Base-by-base conservation (phyloP, 805 yeast species). In the Torulaspora gathmanii region DNA sequence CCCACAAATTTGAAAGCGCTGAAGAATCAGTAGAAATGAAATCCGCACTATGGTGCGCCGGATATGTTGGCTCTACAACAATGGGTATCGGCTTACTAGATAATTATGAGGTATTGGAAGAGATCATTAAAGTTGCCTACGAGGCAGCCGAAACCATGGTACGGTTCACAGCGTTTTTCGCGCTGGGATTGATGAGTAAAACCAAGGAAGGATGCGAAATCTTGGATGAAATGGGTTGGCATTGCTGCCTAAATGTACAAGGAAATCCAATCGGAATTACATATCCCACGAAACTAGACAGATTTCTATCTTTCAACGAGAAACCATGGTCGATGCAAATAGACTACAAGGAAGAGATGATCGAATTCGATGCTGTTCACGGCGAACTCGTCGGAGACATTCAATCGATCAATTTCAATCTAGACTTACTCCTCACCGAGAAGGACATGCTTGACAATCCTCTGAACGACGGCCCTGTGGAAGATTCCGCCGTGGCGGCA, bases 11-110 rank as follows among this genome's bases (percentile, higher is more conserved):
- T 31, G 49, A 53, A 20, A 55, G 50, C 6, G 45, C 42, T 3
- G 72, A 67, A 16, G 68, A 67, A 4, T 70, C 71, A 5, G 64
- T 69, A 7, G 74, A 73, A 50, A 63, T 91, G 20, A 87, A 86
- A 58, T 86, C 90, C 9, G 78, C 83, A 27, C 56, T 91, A 28
- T 91, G 97, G 97, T 82, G 95, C 1, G 71, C 87, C 27, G 97
- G 96, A 0, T 81, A 82, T 55, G 79, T 90, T 25, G 90, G 90
- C 1, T 77, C 89, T 0, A 77, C 88, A 1, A 75, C 75, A 8
- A 67, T 74, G 41, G 97, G 97, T 0, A 79, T 84, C 13, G 69
- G 73, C 13, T 66, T 82, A 34, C 55, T 81, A 29, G 86, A 80
- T 47, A 73, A 73, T 27, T 70, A 66, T 49, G 75, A 76, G 1